These are phyloP conservation scores for Paralagenidium karlingii DNA, from an alignment of 352 stramenopile genomes.

Conservation along the genomic window DNA sequence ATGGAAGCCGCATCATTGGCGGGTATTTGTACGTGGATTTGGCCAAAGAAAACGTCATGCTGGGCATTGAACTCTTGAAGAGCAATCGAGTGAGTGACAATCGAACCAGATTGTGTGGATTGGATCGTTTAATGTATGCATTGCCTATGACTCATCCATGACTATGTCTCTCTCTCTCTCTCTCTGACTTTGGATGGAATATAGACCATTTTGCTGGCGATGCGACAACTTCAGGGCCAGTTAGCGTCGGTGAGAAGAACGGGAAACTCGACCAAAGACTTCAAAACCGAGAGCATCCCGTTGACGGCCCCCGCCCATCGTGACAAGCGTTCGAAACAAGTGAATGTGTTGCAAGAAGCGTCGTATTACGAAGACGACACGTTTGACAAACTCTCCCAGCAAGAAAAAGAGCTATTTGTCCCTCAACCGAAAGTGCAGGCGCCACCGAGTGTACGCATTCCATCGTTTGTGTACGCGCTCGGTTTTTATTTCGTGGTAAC, in stretches of 20 bases:
- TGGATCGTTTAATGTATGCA: no score
- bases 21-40: slow-evolving; percentile 79
- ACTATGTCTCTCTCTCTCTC: no score
- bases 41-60: slow-evolving; percentile 51
- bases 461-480: slow-evolving; percentile 51
- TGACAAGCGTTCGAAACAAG: no score
- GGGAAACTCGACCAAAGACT: slow-evolving; percentile 16
- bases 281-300: slow-evolving; percentile 41
- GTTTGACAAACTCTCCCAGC: slow-evolving; percentile 2
- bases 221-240: slow-evolving; percentile 68
- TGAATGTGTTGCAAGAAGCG: neutral
- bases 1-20: slow-evolving; percentile 92
- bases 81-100: slow-evolving; percentile 79
- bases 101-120: no score
- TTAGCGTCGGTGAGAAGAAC: slow-evolving; percentile 56
- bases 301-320: slow-evolving; percentile 2
- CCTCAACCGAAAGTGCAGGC: slow-evolving; percentile 38
- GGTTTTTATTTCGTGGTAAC: slow-evolving; percentile 55
- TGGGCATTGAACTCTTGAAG: slow-evolving; percentile 66
- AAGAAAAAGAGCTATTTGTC: no score
- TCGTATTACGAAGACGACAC: neutral
- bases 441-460: slow-evolving; percentile 29
- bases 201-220: slow-evolving; percentile 64
- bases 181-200: no score
- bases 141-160: no score